phyloP scores from a whole-genome alignment of 2,329 filamentous ascomycete genomes.

The Colletotrichum falcatum region DNA sequence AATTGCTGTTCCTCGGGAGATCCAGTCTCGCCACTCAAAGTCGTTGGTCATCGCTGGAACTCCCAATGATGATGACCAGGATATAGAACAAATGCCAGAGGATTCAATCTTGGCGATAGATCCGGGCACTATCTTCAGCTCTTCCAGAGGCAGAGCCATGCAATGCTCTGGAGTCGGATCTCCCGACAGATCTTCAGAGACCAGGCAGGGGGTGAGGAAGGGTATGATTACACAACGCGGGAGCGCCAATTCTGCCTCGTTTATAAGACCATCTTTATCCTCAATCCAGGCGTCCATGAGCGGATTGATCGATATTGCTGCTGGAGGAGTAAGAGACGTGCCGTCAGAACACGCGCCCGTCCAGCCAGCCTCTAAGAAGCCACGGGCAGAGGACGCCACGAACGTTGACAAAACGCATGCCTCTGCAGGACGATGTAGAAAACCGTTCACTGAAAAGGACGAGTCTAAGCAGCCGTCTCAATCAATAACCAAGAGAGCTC shows the following conservation, averaged over 20 bases:
- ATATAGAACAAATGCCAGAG: background rate
- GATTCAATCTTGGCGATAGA: background rate
- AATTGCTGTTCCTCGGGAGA: slow-evolving; percentile 11
- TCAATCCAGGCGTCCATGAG: slow-evolving; percentile 2
- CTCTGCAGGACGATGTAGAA: background rate
- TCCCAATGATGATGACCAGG: background rate
- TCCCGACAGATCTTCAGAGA: slow-evolving; percentile 6
- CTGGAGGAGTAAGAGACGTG: slow-evolving; percentile 30
- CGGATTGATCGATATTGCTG: slow-evolving; percentile 30
- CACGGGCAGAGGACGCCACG: slow-evolving; percentile 8
- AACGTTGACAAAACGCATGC: background rate
- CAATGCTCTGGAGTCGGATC: background rate
- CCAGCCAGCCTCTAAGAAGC: slow-evolving; percentile 13
- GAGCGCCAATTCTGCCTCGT: background rate
- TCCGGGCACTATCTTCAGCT: too few relatives aligned
- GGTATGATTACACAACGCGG: background rate
- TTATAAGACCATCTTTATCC: background rate
- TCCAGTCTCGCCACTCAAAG: slow-evolving; percentile 6
- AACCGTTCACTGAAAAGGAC: background rate
- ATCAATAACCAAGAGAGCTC: background rate
- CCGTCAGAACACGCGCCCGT: slow-evolving; percentile 23
- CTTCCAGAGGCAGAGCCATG: slow-evolving; percentile 3
- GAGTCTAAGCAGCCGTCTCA: background rate
- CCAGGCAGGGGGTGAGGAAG: slow-evolving; percentile 9
- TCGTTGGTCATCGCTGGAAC: background rate